Evolutionary conservation across 2,329 filamentous ascomycete species (phyloP), one percentile per base, ranked within the genome.

Genomic region (Chaetomium globosum): DNA sequence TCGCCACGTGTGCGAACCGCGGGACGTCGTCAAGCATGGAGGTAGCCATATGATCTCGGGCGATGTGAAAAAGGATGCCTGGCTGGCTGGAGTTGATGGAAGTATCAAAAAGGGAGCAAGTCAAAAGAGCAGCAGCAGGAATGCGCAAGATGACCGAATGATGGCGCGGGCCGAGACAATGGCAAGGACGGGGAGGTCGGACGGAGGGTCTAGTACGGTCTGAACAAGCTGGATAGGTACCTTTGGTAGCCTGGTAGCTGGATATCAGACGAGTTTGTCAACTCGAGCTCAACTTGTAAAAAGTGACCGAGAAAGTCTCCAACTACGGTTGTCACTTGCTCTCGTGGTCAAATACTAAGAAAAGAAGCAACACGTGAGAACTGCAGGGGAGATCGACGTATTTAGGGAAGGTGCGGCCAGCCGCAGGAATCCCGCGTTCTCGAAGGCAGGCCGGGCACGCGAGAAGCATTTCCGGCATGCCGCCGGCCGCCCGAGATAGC

Each of bases 21-120:
- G 69, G 65, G 1, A 62, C 63, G 33, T 69, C 63, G 48, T 68
- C 61, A 4, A 33, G 52, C 53, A 71, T 61, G 39, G 68, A 51
- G 7, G 70, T 26, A 5, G 65, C 57, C 65, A 66, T 66, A 59
- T 46, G 31, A 28, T 52, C 26, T 56, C 36, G 13, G 61, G 13
- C 12, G 60, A 56, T 10, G 5, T 33, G 19, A 8, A 2, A n/a
- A 13, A 23, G 16, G 9, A 33, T 2, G 46, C 21, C 7, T 23
- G 19, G 30, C 7, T 21, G 36, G 36, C 46, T 49, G 51, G 4
- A 26, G 55, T 52, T 19, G 59, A 53, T 26, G 46, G 9, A 51
- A 48, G 39, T 8, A 31, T 60, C 43, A 63, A 30, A 52, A n/a
- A 26, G 31, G 61, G 3, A 55, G 21, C n/a, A 48, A 43, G 33